Base-by-base conservation (phyloP, 208 protist species). In the Trypanosoma platydactyli region DNA sequence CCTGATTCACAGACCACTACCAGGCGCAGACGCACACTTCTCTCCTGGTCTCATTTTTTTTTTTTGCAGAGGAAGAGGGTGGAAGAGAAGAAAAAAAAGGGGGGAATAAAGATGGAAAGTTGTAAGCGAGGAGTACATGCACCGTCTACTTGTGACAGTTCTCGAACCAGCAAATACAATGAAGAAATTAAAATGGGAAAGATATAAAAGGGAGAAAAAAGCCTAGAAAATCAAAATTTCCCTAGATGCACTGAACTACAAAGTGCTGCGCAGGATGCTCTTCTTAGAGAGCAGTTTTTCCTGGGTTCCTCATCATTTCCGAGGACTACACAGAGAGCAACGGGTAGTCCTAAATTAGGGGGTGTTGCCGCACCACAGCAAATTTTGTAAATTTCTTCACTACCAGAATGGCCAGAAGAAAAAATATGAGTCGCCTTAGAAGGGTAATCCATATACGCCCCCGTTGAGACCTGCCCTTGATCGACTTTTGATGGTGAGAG, bases 341-440 rank as follows among this genome's bases (percentile, higher is more conserved):
- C n/a, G 33, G 22, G 25, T 30, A 60, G 48, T 13, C 11, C 45
- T 15, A 15, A 65, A 33, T 13, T 22, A 1, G 22, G 29, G 45
- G 46, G 1, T 56, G 13, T 29, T 65, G 27, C 22, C 38, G 22
- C 55, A n/a, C 35, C 29, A 49, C 51, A 25, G 22, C 18, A 12
- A 30, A 55, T 20, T 45, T 45, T 7, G 24, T 71, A 38, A 71
- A 1, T 22, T 40, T 63, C 33, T 45, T 71, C 24, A 40, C 48
- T 5, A 71, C 18, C 3, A 64, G 38, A 52, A 66, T 33, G 5
- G 67, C 67, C 11, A 73, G 18, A 30, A 73, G 6, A 7, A 73
- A 24, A 24, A 73, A 73, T 18, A 53, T 6, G 18, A 73, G 18
- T 30, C 59, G 33, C 22, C 67, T 73, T 44, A 73, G 24, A 53